A percentile compares a stretch with the other conserved stretches of the same genome.
These are phyloP conservation scores for Arthrobotrys sphaeroides DNA, from an alignment of 2,329 filamentous ascomycete genomes.

Conservation along the genomic window DNA sequence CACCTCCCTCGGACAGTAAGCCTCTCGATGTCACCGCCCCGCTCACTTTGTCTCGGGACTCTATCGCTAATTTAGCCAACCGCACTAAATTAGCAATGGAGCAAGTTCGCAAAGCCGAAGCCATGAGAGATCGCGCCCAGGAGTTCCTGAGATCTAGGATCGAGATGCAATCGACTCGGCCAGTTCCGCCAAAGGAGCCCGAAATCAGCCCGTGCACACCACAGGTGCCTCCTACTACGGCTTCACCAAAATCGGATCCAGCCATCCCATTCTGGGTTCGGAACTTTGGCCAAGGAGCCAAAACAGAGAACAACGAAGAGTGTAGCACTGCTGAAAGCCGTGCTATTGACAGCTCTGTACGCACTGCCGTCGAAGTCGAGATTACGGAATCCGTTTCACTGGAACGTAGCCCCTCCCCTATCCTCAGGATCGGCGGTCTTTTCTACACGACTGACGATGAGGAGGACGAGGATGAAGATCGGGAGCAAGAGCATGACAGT, in stretches of 20 bases:
- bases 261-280: slow-evolving; percentile 41
- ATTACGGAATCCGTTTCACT: neutral
- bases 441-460: neutral
- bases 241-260: neutral
- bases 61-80: slow-evolving; percentile 50
- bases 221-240: neutral
- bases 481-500: neutral
- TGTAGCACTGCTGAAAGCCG: neutral
- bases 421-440: slow-evolving; percentile 17
- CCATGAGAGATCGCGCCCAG: slow-evolving; percentile 42
- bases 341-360: neutral
- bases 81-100: slow-evolving; percentile 54
- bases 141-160: slow-evolving; percentile 38
- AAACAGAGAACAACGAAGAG: neutral
- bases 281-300: slow-evolving; percentile 22
- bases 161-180: slow-evolving; percentile 32
- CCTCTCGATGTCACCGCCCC: slow-evolving; percentile 40
- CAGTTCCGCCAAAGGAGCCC: slow-evolving; percentile 14
- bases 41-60: slow-evolving; percentile 36
- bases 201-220: neutral
- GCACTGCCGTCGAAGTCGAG: neutral
- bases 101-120: slow-evolving; percentile 51
- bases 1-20: slow-evolving; percentile 38
- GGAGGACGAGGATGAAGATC: slow-evolving; percentile 10
- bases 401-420: slow-evolving; percentile 37